phyloP scores from a whole-genome alignment of 352 stramenopile species.

The Saprolegnia diclina region DNA sequence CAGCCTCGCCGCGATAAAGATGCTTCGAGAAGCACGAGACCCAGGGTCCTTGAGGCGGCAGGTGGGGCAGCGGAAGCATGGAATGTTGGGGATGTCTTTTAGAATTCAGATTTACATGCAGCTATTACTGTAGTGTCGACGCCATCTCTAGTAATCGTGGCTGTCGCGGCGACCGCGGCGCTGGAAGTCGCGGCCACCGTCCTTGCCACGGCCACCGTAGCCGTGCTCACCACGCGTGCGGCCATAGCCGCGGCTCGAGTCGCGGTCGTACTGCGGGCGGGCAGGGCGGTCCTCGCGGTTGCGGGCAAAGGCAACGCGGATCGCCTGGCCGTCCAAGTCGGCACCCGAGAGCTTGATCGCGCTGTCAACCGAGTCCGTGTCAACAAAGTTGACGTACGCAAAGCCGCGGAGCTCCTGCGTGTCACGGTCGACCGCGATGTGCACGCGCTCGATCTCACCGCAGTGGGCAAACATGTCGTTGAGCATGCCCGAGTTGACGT shows the following conservation, averaged over 20 bases:
- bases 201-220: conserved; percentile 23
- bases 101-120: not conserved
- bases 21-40: no score
- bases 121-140: not conserved
- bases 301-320: conserved; percentile 87
- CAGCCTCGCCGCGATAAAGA: no score
- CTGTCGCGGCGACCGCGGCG: conserved; percentile 12
- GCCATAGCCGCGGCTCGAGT: not conserved
- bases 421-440: conserved; percentile 95
- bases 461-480: conserved; percentile 90
- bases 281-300: conserved; percentile 15
- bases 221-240: conserved; percentile 4
- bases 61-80: no score
- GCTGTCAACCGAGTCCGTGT: conserved; percentile 91
- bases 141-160: conserved; percentile 20
- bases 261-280: not conserved
- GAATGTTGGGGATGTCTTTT: not conserved
- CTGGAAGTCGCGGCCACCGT: conserved; percentile 15
- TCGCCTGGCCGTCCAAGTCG: conserved; percentile 87
- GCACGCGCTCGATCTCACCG: conserved; percentile 92
- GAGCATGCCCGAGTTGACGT: conserved; percentile 94
- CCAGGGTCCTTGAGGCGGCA: no score
- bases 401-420: conserved; percentile 98
- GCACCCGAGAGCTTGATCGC: conserved; percentile 88
- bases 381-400: conserved; percentile 95